phyloP scores from a whole-genome alignment of 1,139 yeast genomes.

The Magnusiomyces ingens region DNA sequence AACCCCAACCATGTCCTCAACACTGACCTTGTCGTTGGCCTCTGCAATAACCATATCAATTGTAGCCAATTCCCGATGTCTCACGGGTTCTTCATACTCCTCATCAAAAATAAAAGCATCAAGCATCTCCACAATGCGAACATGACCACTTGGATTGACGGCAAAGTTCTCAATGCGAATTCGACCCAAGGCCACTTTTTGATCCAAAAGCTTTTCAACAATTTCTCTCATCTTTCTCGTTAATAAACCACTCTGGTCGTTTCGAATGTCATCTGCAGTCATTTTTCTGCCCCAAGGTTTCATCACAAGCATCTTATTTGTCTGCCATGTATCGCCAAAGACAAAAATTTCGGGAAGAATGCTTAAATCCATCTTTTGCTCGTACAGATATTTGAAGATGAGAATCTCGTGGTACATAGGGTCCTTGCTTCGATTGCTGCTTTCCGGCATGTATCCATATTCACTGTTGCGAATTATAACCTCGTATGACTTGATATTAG shows the following conservation, averaged over 20 bases:
- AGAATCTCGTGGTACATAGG: slow-evolving; percentile 6
- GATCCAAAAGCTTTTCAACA: slow-evolving; percentile 1
- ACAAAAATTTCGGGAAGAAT: slow-evolving; percentile 10
- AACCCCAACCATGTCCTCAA: neutral
- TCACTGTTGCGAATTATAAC: slow-evolving; percentile 13
- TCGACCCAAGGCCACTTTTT: slow-evolving; percentile 2
- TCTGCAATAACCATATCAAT: slow-evolving; percentile 2
- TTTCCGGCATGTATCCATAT: slow-evolving; percentile 11
- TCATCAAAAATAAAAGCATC: slow-evolving; percentile 1
- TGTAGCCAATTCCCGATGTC: neutral
- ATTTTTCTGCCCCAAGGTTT: slow-evolving; percentile 15
- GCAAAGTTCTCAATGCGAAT: slow-evolving; percentile 15
- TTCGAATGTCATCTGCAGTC: slow-evolving; percentile 5
- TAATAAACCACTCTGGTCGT: neutral
- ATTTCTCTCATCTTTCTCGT: neutral
- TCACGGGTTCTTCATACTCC: neutral
- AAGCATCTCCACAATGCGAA: slow-evolving; percentile 12
- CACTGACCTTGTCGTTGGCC: neutral
- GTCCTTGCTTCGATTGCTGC: slow-evolving; percentile 1
- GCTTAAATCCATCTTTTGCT: neutral
- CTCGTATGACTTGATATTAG: neutral
- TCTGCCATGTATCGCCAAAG: slow-evolving; percentile 15
- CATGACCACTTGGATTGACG: slow-evolving; percentile 17
- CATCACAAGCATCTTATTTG: slow-evolving; percentile 13
- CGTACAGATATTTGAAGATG: slow-evolving; percentile 2